Percentiles rank a stretch among this genome's conserved stretches.
Conservation (phyloP, 2,329 filamentous ascomycete genomes). For the Paraphoma chrysanthemicola region DNA sequence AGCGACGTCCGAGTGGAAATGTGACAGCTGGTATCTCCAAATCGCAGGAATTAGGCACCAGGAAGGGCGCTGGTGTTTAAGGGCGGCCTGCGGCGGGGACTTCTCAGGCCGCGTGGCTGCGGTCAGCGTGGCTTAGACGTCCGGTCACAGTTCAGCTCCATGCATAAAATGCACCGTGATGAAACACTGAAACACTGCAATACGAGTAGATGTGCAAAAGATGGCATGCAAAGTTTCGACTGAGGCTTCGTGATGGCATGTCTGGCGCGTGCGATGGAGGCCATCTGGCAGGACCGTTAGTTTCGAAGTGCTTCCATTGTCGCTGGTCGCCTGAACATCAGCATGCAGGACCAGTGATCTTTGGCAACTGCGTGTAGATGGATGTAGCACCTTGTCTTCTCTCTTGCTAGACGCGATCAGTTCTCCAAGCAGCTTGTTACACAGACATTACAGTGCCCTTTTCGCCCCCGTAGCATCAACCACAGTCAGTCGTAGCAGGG, state of each 20-base stretch:
- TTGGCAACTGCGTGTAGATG: no score
- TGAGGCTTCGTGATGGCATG: not conserved
- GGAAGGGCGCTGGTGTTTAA: constrained; percentile 21
- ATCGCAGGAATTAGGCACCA: constrained; percentile 41
- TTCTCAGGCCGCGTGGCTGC: constrained; percentile 16
- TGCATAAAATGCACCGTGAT: constrained; percentile 19
- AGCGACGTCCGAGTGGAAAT: constrained; percentile 22
- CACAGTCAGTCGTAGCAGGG: no score
- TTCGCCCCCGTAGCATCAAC: no score
- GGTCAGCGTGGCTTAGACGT: constrained; percentile 38
- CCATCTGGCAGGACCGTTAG: constrained; percentile 18
- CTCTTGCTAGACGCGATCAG: no score
- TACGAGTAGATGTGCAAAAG: not conserved
- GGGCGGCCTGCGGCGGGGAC: constrained; percentile 11
- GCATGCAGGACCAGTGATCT: not conserved
- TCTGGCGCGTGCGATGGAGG: constrained; percentile 5
- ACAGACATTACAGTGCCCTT: no score
- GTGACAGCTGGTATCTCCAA: constrained; percentile 26
- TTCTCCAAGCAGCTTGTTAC: no score
- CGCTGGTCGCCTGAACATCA: constrained; percentile 9
- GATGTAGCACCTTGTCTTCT: no score
- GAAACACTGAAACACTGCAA: constrained; percentile 13
- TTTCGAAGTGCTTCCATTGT: constrained; percentile 10
- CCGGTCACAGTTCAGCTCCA: constrained; percentile 29
- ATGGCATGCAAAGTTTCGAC: not conserved